Evolutionary conservation across 2,329 filamentous ascomycete species (phyloP).

Genomic region (Exophiala lecanii-corni): DNA sequence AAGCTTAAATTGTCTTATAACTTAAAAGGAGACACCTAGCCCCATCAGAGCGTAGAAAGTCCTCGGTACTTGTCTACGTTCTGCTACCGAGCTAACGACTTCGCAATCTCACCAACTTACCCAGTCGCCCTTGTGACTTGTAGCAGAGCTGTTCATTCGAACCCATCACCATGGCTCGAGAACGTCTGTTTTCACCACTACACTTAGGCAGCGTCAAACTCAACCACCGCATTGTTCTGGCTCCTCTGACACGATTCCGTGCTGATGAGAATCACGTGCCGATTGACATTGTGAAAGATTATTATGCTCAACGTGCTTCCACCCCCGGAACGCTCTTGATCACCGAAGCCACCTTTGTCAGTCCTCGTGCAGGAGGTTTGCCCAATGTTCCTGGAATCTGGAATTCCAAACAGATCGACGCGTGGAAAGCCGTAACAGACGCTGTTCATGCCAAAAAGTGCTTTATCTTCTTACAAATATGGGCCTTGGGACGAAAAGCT

Average conservation of each 20-base stretch:
- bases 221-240: conserved; percentile 49
- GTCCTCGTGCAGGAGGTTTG: conserved; percentile 1
- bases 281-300: conserved; percentile 33
- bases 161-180: neutral
- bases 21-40: too few species aligned
- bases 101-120: too few species aligned
- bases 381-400: conserved; percentile 18
- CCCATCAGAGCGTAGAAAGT: too few species aligned
- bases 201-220: conserved; percentile 42
- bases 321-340: conserved; percentile 42
- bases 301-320: conserved; percentile 37
- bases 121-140: too few species aligned
- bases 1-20: too few species aligned
- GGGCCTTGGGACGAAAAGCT: conserved; percentile 47
- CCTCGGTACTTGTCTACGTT: too few species aligned
- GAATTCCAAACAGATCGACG: conserved; percentile 38
- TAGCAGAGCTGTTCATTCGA: too few species aligned
- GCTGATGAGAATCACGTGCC: conserved; percentile 42
- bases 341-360: conserved; percentile 29
- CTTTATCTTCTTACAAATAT: conserved; percentile 39
- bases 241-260: conserved; percentile 52
- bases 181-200: conserved; percentile 30
- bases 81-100: too few species aligned
- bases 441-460: conserved; percentile 49
- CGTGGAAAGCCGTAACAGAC: conserved; percentile 49